Conservation (phyloP, 192 early-diverging fungal genomes). For the Coemansia sp. region DNA sequence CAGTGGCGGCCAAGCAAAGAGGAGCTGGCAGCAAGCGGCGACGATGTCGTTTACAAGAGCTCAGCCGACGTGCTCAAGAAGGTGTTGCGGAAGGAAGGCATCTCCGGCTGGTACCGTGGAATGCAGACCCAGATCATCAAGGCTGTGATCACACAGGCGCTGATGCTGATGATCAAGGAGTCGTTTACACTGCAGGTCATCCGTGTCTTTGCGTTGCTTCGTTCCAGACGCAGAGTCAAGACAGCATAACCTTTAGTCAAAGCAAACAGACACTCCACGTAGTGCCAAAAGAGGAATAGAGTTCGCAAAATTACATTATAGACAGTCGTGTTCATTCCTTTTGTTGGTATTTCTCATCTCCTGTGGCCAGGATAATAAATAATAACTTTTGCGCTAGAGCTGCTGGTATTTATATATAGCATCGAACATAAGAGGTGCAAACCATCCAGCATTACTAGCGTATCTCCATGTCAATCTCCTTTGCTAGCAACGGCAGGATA, state of each 20-base stretch:
- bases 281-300: not conserved
- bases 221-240: constrained; percentile 5
- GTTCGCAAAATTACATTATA: not conserved
- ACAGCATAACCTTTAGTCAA: not conserved
- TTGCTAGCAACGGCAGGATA: not conserved
- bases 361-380: too few relatives aligned
- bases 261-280: not conserved
- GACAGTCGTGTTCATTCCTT: not conserved
- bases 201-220: constrained; percentile 35
- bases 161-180: constrained; percentile 96
- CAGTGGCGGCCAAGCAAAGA: constrained; percentile 85
- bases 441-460: not conserved
- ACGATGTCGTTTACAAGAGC: constrained; percentile 70
- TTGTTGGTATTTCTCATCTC: too few relatives aligned
- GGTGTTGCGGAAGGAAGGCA: constrained; percentile 75
- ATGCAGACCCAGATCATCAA: constrained; percentile 97
- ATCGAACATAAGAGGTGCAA: not conserved
- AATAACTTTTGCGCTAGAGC: too few relatives aligned
- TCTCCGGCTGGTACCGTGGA: constrained; percentile 90
- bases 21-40: constrained; percentile 54
- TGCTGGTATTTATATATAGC: too few relatives aligned
- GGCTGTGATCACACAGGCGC: constrained; percentile 99
- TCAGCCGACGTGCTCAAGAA: constrained; percentile 83
- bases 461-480: not conserved
- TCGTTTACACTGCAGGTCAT: constrained; percentile 64